These are phyloP conservation scores for Penicillium riverlandense DNA, from an alignment of 495 filamentous ascomycete species.

Conservation along the genomic window DNA sequence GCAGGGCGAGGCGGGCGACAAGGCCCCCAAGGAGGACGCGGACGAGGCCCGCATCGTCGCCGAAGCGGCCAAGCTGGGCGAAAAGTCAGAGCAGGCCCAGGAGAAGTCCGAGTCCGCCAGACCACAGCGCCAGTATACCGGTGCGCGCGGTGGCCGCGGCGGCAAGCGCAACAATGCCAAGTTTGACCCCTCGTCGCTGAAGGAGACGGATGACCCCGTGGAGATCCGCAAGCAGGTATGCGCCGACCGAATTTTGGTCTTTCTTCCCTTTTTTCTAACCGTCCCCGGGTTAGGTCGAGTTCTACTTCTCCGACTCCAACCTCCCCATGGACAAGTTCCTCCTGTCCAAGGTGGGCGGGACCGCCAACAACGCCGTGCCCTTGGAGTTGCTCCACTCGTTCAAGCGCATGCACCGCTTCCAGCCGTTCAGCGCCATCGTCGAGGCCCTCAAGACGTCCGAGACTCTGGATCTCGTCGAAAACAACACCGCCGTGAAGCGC, in stretches of 20 bases:
- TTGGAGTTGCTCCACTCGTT: slow-evolving; percentile 73
- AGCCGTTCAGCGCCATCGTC: slow-evolving; percentile 73
- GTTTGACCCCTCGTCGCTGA: slow-evolving; percentile 55
- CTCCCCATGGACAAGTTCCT: slow-evolving; percentile 83
- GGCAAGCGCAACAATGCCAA: slow-evolving; percentile 44
- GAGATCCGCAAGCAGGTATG: slow-evolving; percentile 73
- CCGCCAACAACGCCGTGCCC: slow-evolving; percentile 68
- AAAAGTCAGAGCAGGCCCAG: slow-evolving; percentile 34
- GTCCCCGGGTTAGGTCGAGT: slow-evolving; percentile 65
- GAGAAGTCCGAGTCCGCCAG: slow-evolving; percentile 17
- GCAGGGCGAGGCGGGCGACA: slow-evolving; percentile 31
- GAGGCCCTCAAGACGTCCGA: slow-evolving; percentile 70
- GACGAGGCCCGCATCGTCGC: slow-evolving; percentile 40
- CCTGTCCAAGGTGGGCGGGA: slow-evolving; percentile 65
- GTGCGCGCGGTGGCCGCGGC: slow-evolving; percentile 11
- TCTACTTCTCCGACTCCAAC: slow-evolving; percentile 95
- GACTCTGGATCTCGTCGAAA: slow-evolving; percentile 59
- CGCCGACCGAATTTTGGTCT: not conserved
- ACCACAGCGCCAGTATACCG: slow-evolving; percentile 14
- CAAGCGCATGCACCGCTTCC: slow-evolving; percentile 90
- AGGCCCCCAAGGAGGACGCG: slow-evolving; percentile 25
- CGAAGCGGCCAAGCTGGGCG: slow-evolving; percentile 36
- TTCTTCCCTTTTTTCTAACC: not conserved
- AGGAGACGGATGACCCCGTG: slow-evolving; percentile 62
- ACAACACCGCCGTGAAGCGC: slow-evolving; percentile 65